Conservation (phyloP, 2,329 filamentous ascomycete species). For the Cladosporium sp. region DNA sequence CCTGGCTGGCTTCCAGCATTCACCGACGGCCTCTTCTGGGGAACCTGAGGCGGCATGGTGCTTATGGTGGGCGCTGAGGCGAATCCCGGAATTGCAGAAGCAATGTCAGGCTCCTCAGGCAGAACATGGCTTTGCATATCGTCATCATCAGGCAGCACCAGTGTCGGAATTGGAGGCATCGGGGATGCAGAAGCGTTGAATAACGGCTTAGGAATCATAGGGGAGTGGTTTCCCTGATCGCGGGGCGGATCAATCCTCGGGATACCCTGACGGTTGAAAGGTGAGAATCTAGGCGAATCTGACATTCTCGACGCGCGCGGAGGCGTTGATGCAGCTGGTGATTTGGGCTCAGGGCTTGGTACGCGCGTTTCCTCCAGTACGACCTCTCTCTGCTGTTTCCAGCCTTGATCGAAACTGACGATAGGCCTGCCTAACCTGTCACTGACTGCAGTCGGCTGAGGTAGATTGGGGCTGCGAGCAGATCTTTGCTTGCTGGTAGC, state of each 20-base stretch:
- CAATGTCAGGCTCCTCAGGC: constrained; percentile 24
- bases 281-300: constrained; percentile 4
- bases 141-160: constrained; percentile 12
- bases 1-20: not conserved
- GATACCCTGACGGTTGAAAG: constrained; percentile 12
- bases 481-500: constrained; percentile 85
- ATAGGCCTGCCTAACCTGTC: constrained; percentile 86
- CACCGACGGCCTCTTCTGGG: not conserved
- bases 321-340: not conserved
- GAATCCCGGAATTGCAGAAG: constrained; percentile 3
- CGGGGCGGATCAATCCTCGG: constrained; percentile 21
- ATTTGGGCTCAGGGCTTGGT: constrained; percentile 22
- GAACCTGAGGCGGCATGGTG: constrained; percentile 15
- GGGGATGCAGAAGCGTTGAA: constrained; percentile 10
- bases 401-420: constrained; percentile 89
- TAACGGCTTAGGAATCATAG: not conserved
- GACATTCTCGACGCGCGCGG: not conserved
- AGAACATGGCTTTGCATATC: constrained; percentile 1
- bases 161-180: constrained; percentile 18
- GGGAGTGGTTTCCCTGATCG: not conserved
- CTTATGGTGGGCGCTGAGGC: constrained; percentile 17
- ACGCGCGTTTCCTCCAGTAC: constrained; percentile 55
- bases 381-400: constrained; percentile 63
- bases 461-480: constrained; percentile 79
- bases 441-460: constrained; percentile 84